These are phyloP conservation scores for Paramecium sonneborni DNA, from an alignment of 73 alveolate genomes.

Conservation along the genomic window DNA sequence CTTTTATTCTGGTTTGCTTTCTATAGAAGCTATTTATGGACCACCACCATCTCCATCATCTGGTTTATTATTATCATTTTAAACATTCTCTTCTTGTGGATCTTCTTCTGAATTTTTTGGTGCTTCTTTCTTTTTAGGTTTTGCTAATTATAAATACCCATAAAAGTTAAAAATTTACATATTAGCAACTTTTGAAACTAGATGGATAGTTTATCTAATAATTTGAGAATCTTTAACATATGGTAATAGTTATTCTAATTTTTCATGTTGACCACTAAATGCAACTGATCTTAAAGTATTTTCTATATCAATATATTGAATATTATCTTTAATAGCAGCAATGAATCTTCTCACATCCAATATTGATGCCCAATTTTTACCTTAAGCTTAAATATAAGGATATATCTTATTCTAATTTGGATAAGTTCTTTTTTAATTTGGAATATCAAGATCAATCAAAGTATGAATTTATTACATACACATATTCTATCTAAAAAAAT, in stretches of 20 bases:
- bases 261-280: neutral
- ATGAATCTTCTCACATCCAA: neutral
- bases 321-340: neutral
- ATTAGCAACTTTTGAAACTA: neutral
- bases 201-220: neutral
- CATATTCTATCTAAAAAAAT: neutral
- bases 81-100: neutral
- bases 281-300: neutral
- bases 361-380: neutral
- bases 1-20: neutral
- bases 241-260: neutral
- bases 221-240: neutral
- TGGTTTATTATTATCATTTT: neutral
- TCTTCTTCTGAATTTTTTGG: neutral
- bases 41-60: conserved; percentile 8
- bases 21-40: neutral
- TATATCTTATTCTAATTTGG: neutral
- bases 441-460: neutral
- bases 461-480: neutral
- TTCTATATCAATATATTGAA: neutral
- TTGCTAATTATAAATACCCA: neutral
- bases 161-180: neutral
- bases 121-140: neutral
- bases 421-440: neutral
- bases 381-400: neutral